Percentiles rank a stretch among this genome's conserved stretches.
These are phyloP conservation scores for Pelargonium nanum DNA, from an alignment of 345 rosid species.

Conservation along the genomic window DNA sequence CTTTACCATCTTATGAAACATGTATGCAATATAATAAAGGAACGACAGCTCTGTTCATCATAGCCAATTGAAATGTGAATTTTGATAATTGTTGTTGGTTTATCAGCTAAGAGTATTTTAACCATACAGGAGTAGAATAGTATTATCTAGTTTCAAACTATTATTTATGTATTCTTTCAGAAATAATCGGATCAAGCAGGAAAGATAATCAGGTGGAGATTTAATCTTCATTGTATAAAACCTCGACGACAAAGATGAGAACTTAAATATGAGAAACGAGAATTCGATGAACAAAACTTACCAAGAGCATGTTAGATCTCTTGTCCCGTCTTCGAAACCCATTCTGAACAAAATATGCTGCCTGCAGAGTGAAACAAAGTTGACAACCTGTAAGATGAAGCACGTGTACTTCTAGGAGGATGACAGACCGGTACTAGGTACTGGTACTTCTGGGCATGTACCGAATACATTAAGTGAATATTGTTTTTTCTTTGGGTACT, in stretches of 20 bases:
- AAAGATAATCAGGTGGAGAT: too few species aligned
- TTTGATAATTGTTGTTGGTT: background rate
- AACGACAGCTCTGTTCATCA: background rate
- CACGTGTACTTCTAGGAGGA: too few species aligned
- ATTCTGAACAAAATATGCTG: conserved; percentile 57
- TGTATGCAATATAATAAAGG: background rate
- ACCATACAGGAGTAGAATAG: background rate
- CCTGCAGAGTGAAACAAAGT: conserved; percentile 36
- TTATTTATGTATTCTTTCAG: too few species aligned
- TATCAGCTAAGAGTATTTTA: background rate
- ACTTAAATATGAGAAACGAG: background rate
- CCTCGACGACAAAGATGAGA: background rate
- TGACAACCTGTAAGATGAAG: conserved; percentile 9
- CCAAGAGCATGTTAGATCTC: conserved; percentile 92
- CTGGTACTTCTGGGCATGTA: too few species aligned
- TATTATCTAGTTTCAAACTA: too few species aligned
- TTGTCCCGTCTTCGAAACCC: conserved; percentile 84
- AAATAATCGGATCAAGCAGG: too few species aligned
- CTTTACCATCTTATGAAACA: background rate
- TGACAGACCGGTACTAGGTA: too few species aligned
- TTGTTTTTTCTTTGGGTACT: too few species aligned
- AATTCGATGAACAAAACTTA: conserved; percentile 17
- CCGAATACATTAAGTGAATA: too few species aligned
- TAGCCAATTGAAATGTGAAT: background rate
- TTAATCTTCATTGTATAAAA: too few species aligned